Base-by-base conservation (phyloP, 2,329 filamentous ascomycete species). In the Talaromyces sp. region DNA sequence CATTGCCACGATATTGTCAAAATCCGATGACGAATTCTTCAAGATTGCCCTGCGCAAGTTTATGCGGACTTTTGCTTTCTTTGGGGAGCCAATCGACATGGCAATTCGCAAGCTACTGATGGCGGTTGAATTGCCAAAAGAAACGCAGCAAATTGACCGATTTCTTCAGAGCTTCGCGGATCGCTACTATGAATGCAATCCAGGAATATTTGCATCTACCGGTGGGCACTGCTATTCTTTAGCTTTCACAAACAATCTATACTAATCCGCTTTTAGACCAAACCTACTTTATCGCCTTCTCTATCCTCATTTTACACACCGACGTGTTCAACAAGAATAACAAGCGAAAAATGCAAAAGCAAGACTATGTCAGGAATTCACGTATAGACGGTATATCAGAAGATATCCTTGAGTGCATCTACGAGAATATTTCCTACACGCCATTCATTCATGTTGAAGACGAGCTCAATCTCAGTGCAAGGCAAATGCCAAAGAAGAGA, bases 291-390 rank as follows among this genome's bases (percentile, higher is more conserved):
- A 93, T 98, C 65, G 92, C 93, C 17, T 99, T 99, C 72, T 98
- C 93, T 1, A 86, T 99, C 60, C 84, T 99, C 62, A 97, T 99
- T 67, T 81, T 99, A 35, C 95, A 99, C 69, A 98, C 95, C 0
- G 95, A 99, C 71, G 91, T 96, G n/a, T 98, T 98, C 85, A 99
- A 99, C 81, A 96, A 96, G 77, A 99, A 98, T 80, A 98, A 98
- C 79, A 98, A 98, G 78, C 86, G 95, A 74, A 99, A 99, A 77
- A 99, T 99, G 95, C 92, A 96, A 71, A 96, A 96, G 71, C 79
- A 84, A 0, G 95, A 98, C 70, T 99, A 99, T 75, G 83, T 98
- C 67, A 97, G 96, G 75, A 98, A 98, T 72, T 96, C 93, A 0
- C 87, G 87, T 24, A 92, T 90, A 3, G 93, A 98, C 72, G 91